Conservation (phyloP, 1,284 basidiomycete genomes). For the Ceratobasidium sp. region DNA sequence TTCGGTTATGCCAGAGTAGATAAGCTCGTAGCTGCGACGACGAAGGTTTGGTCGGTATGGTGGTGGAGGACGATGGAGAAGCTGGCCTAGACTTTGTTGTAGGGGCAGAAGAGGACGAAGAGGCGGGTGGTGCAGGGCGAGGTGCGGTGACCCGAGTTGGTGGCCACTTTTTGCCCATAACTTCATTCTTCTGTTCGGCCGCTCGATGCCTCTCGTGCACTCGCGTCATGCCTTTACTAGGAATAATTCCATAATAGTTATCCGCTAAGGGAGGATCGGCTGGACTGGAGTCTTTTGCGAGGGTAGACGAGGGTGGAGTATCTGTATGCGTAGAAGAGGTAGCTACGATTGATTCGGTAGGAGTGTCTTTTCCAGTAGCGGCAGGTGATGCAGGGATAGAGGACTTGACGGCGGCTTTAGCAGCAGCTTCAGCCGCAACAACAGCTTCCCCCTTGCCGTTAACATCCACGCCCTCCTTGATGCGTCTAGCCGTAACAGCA, state of each 20-base stretch:
- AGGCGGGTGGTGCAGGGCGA: background rate
- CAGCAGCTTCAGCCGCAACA: constrained; percentile 14
- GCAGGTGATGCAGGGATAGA: background rate
- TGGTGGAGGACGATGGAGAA: background rate
- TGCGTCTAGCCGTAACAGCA: constrained; percentile 9
- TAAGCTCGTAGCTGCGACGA: constrained; percentile 21
- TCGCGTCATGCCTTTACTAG: constrained; percentile 28
- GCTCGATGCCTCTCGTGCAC: constrained; percentile 18
- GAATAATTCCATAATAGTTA: background rate
- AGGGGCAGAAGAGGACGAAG: constrained; percentile 9
- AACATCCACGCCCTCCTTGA: constrained; percentile 28
- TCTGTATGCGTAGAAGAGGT: background rate
- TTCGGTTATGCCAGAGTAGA: constrained; percentile 36
- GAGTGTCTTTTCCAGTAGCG: background rate
- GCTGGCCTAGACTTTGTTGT: background rate
- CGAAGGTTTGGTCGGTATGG: background rate
- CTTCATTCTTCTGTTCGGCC: constrained; percentile 24
- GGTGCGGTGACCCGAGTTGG: constrained; percentile 9
- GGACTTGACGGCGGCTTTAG: background rate
- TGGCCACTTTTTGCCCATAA: constrained; percentile 38
- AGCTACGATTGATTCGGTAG: background rate
- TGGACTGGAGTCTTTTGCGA: background rate
- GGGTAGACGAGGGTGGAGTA: background rate
- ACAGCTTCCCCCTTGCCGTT: constrained; percentile 38
- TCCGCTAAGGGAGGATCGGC: background rate